Conservation (phyloP, 139 green algal genomes). For the Micractinium conductrix region DNA sequence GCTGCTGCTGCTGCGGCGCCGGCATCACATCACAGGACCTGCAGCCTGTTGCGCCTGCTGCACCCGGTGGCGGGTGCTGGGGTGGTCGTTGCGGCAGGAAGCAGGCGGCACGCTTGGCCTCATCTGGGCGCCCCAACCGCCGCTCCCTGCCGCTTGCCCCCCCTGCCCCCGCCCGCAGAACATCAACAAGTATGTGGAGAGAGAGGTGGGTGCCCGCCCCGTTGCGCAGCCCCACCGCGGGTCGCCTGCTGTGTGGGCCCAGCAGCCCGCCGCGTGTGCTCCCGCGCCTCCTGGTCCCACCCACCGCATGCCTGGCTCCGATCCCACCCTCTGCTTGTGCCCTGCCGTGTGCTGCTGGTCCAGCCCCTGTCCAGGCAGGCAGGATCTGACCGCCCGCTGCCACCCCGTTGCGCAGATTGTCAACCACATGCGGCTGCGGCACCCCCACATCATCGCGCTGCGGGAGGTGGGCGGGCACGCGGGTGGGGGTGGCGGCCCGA, state of each 20-base stretch:
- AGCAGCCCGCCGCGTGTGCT: neutral
- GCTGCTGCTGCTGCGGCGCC: too few species aligned
- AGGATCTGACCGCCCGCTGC: neutral
- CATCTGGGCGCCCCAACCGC: too few species aligned
- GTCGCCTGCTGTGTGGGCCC: too few species aligned
- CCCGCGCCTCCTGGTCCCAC: neutral
- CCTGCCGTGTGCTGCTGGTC: neutral
- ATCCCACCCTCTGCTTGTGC: neutral
- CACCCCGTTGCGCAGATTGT: conserved; percentile 68
- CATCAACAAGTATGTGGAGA: conserved; percentile 96
- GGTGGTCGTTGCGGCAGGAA: too few species aligned
- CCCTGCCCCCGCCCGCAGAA: conserved; percentile 38
- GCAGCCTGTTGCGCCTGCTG: too few species aligned
- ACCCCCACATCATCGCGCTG: conserved; percentile 96
- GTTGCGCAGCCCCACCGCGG: too few species aligned
- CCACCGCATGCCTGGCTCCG: neutral
- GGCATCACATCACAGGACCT: too few species aligned
- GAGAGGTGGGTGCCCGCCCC: conserved; percentile 63
- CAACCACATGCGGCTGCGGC: conserved; percentile 93
- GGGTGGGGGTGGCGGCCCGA: too few species aligned
- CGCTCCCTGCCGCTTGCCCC: neutral
- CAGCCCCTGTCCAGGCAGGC: neutral
- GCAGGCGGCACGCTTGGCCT: too few species aligned
- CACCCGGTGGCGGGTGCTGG: too few species aligned
- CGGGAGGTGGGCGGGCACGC: conserved; percentile 67